Conservation (phyloP, 148 eudicot species). For the Cornus suecica region DNA sequence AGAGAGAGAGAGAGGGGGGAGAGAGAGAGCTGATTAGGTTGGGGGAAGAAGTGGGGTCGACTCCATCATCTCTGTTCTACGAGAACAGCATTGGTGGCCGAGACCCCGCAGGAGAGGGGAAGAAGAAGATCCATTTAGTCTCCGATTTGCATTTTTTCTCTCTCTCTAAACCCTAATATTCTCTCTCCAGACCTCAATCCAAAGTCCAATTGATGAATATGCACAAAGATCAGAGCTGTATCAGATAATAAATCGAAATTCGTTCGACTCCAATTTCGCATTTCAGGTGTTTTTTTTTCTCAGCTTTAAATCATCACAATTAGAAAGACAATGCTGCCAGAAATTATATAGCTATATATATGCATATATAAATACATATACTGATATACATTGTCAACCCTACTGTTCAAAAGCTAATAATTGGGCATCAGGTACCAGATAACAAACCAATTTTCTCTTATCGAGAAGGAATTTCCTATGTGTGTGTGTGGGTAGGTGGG, state of each 20-base stretch:
- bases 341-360: background rate
- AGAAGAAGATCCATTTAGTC: background rate
- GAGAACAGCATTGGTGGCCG: background rate
- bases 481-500: no score
- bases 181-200: slow-evolving; percentile 1
- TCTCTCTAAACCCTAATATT: no score
- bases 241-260: background rate
- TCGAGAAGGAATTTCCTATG: no score
- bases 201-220: background rate
- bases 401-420: no score
- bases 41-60: background rate
- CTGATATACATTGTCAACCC: no score
- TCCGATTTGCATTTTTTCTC: no score
- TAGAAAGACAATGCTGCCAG: background rate
- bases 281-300: background rate
- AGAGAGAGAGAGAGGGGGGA: background rate
- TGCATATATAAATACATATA: no score
- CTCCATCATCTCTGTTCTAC: background rate
- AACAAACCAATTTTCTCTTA: no score
- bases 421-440: no score
- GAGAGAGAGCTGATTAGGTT: background rate
- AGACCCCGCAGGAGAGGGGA: background rate
- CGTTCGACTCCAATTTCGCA: slow-evolving; percentile 5
- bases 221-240: background rate
- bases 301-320: background rate